These are phyloP conservation scores for Acer campestre DNA, from an alignment of 345 rosid species.

Conservation along the genomic window DNA sequence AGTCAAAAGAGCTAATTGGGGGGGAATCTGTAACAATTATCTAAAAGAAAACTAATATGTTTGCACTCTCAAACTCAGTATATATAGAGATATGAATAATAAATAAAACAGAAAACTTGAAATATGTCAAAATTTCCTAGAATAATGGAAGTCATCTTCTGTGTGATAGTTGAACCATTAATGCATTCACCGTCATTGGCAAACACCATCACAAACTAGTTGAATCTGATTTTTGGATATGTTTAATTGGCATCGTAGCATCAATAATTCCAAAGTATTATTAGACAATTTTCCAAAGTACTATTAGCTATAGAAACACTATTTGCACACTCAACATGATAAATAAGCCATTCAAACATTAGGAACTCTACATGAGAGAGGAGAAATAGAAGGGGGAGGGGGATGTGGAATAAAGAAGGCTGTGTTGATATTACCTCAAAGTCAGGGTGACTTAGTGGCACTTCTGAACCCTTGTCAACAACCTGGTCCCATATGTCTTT, in stretches of 20 bases:
- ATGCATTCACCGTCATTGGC: no score
- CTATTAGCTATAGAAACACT: not conserved
- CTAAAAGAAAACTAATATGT: constrained; percentile 7
- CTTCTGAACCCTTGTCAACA: constrained; percentile 34
- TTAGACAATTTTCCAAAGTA: not conserved
- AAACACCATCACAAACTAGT: not conserved
- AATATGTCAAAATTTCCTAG: not conserved
- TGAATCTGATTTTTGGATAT: not conserved
- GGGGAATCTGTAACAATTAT: constrained; percentile 19
- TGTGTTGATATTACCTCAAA: constrained; percentile 47
- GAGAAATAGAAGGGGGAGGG: not conserved
- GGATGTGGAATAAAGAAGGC: not conserved
- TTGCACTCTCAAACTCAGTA: not conserved
- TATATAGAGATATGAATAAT: not conserved
- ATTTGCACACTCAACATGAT: not conserved
- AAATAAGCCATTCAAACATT: not conserved
- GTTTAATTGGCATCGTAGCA: not conserved
- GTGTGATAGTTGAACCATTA: not conserved
- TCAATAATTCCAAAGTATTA: not conserved
- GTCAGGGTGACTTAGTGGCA: constrained; percentile 30
- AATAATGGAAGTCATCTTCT: not conserved
- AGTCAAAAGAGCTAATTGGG: constrained; percentile 15
- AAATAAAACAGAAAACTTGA: constrained; percentile 3
- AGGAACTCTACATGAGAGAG: not conserved
- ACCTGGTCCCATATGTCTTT: constrained; percentile 39